A percentile compares a stretch with the other conserved stretches of the same genome.
phyloP scores from a whole-genome alignment of 192 early-diverging fungal species.

The Chytriomyces sp. region DNA sequence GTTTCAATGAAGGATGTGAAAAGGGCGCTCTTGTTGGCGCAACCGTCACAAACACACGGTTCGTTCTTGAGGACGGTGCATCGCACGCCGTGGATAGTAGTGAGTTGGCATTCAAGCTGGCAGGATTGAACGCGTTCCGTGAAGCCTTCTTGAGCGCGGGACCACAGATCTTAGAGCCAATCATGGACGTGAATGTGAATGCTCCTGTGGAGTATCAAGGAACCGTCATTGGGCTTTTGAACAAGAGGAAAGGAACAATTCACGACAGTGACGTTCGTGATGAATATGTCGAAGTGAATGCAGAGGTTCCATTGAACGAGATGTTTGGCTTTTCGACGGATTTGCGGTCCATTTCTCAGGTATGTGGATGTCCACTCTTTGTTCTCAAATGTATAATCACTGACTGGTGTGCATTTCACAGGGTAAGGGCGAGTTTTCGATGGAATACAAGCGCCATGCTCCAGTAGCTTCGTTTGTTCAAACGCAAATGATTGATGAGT shows the following conservation, averaged over 20 bases:
- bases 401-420: conserved; percentile 44
- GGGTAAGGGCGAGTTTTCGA: conserved; percentile 98
- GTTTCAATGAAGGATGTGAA: conserved; percentile 85
- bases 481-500: conserved; percentile 83
- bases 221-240: conserved; percentile 87
- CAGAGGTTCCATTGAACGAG: conserved; percentile 93
- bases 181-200: conserved; percentile 93
- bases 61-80: conserved; percentile 90
- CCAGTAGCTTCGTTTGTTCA: conserved; percentile 78
- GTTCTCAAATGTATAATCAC: neutral
- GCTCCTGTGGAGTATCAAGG: conserved; percentile 89
- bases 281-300: conserved; percentile 84
- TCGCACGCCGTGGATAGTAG: conserved; percentile 94
- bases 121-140: conserved; percentile 84
- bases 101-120: conserved; percentile 94
- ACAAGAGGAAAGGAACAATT: conserved; percentile 97
- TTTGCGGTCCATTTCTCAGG: conserved; percentile 80
- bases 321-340: conserved; percentile 99
- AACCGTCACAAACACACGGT: conserved; percentile 81
- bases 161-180: conserved; percentile 89
- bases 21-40: conserved; percentile 93
- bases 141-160: conserved; percentile 84
- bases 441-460: conserved; percentile 92
- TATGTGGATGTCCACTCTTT: conserved; percentile 9
- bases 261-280: conserved; percentile 90